Conservation (phyloP, 1,284 basidiomycete genomes). For the Gymnopus androsaceus region DNA sequence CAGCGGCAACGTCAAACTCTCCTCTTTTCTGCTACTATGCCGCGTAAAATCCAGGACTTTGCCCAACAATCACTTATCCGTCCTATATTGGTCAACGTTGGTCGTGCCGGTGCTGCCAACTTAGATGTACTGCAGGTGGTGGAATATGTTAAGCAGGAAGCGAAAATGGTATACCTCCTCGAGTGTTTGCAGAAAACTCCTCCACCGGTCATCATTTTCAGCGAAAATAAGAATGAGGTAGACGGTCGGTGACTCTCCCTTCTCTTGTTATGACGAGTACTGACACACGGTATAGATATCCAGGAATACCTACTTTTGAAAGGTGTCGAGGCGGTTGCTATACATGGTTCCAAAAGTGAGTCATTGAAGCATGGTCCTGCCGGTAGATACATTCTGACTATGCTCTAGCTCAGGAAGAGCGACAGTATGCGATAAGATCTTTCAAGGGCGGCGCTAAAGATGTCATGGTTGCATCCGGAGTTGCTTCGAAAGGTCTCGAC, state of each 20-base stretch:
- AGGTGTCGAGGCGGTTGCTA: conserved; percentile 97
- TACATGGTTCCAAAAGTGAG: conserved; percentile 95
- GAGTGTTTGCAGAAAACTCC: conserved; percentile 99
- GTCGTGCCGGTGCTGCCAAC: conserved; percentile 96
- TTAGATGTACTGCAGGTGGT: conserved; percentile 97
- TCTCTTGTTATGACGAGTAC: not conserved
- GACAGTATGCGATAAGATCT: conserved; percentile 96
- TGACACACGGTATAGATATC: conserved; percentile 67
- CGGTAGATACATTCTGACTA: conserved; percentile 12
- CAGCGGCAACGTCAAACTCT: conserved; percentile 96
- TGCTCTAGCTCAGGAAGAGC: conserved; percentile 88
- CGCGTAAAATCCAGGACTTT: conserved; percentile 97
- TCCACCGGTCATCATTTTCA: conserved; percentile 97
- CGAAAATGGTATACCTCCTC: conserved; percentile 98
- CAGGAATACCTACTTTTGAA: conserved; percentile 97
- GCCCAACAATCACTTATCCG: conserved; percentile 93
- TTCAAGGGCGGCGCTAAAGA: conserved; percentile 98
- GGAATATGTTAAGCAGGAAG: conserved; percentile 98
- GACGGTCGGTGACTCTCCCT: conserved; percentile 63
- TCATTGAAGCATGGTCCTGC: not conserved
- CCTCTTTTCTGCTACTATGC: conserved; percentile 99
- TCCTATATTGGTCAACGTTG: conserved; percentile 95
- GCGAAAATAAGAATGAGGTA: conserved; percentile 99
- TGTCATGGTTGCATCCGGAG: conserved; percentile 98
- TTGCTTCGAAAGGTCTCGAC: conserved; percentile 97